Evolutionary conservation across 352 stramenopile genomes (phyloP).

Genomic region (Phytophthora sansomeana): DNA sequence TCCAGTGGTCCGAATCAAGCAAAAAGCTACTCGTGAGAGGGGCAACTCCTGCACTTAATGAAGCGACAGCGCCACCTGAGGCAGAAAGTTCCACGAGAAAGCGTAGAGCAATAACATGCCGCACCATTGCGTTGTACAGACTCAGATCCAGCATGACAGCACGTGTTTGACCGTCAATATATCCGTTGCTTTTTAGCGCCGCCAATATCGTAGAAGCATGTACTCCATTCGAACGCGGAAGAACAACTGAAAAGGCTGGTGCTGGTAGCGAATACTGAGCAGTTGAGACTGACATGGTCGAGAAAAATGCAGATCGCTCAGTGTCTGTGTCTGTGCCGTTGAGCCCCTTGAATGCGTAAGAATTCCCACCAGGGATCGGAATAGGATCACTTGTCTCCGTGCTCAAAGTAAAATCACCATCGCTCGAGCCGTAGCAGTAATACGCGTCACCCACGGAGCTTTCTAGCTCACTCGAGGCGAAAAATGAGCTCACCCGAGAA

Average conservation of each 20-base stretch:
- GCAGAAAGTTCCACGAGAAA: constrained; percentile 61
- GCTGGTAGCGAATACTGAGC: constrained; percentile 36
- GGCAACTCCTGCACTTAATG: constrained; percentile 30
- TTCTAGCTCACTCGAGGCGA: constrained; percentile 9
- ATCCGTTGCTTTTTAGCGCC: constrained; percentile 37
- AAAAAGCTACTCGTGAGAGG: constrained; percentile 57
- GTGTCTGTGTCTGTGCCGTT: constrained; percentile 43
- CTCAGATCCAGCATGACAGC: constrained; percentile 58
- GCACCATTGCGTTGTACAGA: constrained; percentile 60
- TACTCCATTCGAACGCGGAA: constrained; percentile 32
- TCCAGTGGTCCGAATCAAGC: constrained; percentile 35
- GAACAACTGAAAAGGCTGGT: constrained; percentile 53
- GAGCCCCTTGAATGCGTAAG: constrained; percentile 43
- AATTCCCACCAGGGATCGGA: constrained; percentile 2
- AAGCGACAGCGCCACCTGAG: constrained; percentile 44
- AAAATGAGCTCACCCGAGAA: constrained; percentile 39
- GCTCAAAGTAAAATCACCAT: constrained; percentile 24
- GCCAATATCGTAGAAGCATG: constrained; percentile 31
- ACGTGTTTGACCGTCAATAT: constrained; percentile 53
- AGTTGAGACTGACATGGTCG: constrained; percentile 39
- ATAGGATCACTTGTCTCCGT: constrained; percentile 18
- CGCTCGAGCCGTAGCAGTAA: constrained; percentile 19
- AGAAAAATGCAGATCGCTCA: constrained; percentile 50
- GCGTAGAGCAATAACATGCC: constrained; percentile 43
- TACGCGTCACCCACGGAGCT: constrained; percentile 4